Evolutionary conservation across 129 eudicot genomes (phyloP).

Genomic region (Flaveria bidentis): DNA sequence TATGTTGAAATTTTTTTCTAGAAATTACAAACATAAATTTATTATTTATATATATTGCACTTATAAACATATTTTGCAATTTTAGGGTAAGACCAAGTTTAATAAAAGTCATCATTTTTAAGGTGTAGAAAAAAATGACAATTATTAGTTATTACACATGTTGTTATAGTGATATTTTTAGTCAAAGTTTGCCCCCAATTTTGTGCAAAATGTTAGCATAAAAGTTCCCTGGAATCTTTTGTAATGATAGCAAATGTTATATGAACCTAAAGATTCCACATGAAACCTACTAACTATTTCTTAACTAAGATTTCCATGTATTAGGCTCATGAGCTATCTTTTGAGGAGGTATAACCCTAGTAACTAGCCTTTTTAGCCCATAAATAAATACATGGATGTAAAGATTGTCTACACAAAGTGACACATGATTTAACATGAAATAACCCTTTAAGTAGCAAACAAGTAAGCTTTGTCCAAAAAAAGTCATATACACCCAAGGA

Average conservation of each 20-base stretch:
- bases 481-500: too few species aligned
- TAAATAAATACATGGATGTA: conserved; percentile 22
- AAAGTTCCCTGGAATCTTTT: conserved; percentile 23
- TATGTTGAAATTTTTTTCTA: too few species aligned
- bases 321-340: conserved; percentile 25
- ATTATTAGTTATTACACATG: too few species aligned
- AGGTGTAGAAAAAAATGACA: too few species aligned
- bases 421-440: conserved; percentile 32
- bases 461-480: conserved; percentile 9
- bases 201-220: conserved; percentile 26
- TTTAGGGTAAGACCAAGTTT: too few species aligned
- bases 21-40: too few species aligned
- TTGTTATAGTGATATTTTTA: background rate
- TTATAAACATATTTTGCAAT: too few species aligned
- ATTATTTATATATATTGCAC: too few species aligned
- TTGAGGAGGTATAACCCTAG: conserved; percentile 27
- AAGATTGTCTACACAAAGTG: conserved; percentile 33
- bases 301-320: conserved; percentile 22
- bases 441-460: conserved; percentile 23
- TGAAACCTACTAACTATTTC: conserved; percentile 16
- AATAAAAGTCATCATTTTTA: too few species aligned
- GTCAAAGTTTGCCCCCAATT: conserved; percentile 12
- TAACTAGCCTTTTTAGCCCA: conserved; percentile 29
- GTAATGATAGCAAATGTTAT: conserved; percentile 2
- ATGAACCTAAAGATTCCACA: conserved; percentile 33